Base-by-base conservation (phyloP, 1,284 basidiomycete genomes). In the Naganishia liquefaciens region DNA sequence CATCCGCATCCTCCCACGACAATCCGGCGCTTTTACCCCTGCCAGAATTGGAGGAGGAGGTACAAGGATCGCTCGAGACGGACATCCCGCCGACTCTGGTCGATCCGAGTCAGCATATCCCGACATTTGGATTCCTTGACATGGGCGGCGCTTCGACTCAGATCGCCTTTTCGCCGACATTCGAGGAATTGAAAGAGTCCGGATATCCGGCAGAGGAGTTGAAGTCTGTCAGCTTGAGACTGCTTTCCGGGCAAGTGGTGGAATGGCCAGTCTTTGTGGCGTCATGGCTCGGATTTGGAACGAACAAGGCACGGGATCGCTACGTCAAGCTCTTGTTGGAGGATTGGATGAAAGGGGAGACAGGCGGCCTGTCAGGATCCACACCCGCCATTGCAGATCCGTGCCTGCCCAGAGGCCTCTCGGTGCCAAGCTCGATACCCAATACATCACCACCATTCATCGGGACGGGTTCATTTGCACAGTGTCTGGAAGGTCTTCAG, bases 101-200 rank as follows among this genome's bases (percentile, higher is more conserved):
- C 15, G 78, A 79, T 60, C 70, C 77, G 11, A 74, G 73, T 44
- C 78, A 80, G 60, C 76, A 78, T 64, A 75, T 75, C 21, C 90
- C 91, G 39, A 98, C 96, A 3, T 98, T 92, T 73, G 96, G 96
- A 4, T 99, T 99, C 78, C 82, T 99, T 68, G 96, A 99, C 77
- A 99, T 99, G 96, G 95, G 95, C 62, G 95, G 95, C 42, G 95
- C 96, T 23, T 96, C 93, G 33, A 98, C 95, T 10, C 95, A 99
- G 78, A 95, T 99, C 68, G 96, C 96, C 2, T 99, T 99, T 74
- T 93, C 81, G 25, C 82, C 82, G 0, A 84, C 84, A 61, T 72
- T 76, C 19, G 81, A 82, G 55, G 86, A 86, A 71, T 82, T 79
- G 80, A 67, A 80, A 77, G 49, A 82, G 82, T 75, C 78, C 68